Conservation (phyloP, 306 rosid genomes). For the Malus fusca region DNA sequence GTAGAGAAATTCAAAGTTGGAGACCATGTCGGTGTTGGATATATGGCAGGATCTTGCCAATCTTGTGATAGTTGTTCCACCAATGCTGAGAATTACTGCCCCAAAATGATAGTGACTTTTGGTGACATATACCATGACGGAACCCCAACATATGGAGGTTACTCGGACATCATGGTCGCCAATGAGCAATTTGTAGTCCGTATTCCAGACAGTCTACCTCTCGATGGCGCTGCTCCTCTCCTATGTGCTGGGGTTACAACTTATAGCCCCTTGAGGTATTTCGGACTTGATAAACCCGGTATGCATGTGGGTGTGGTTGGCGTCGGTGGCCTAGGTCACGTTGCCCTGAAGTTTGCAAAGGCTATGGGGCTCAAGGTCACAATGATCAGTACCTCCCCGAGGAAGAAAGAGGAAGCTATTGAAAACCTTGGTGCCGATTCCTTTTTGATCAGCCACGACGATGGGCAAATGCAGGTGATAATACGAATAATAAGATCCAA, state of each 20-base stretch:
- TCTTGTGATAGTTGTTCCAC: neutral
- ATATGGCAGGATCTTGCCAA: neutral
- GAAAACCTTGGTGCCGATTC: neutral
- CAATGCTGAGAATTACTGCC: neutral
- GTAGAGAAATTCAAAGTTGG: constrained; percentile 1
- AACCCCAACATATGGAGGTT: neutral
- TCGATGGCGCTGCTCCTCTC: neutral
- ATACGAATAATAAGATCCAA: neutral
- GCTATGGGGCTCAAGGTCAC: neutral
- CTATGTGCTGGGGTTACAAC: neutral
- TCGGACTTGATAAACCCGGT: neutral
- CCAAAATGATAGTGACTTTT: neutral
- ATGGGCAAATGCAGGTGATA: neutral
- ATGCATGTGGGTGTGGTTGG: neutral
- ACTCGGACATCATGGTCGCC: neutral
- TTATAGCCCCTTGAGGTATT: neutral
- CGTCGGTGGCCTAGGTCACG: neutral
- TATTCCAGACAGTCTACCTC: neutral
- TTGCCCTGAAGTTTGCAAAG: neutral
- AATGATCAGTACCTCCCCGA: neutral
- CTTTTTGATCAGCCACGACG: constrained; percentile 3
- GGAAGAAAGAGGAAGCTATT: neutral
- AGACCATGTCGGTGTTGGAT: constrained; percentile 2
- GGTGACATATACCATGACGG: neutral
- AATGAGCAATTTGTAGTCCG: neutral